Evolutionary conservation across 345 rosid genomes (phyloP).

Genomic region (Clausena lansium): DNA sequence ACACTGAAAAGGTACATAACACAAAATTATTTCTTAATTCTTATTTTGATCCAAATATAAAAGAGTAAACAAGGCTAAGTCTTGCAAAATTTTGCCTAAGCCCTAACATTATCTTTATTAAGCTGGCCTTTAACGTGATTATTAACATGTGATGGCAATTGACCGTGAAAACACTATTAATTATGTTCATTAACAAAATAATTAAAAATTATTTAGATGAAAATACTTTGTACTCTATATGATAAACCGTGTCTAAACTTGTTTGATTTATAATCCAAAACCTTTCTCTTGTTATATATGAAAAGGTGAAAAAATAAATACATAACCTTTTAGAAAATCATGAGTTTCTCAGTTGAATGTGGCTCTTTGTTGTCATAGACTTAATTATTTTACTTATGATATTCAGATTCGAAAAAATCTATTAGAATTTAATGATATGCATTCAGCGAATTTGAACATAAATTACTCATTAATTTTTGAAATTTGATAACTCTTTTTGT

Average conservation of each 20-base stretch:
- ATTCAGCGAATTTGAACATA: background rate
- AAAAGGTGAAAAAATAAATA: background rate
- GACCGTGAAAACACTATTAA: no score
- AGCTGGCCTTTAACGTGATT: no score
- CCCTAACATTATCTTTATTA: no score
- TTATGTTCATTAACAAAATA: no score
- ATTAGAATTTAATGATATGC: background rate
- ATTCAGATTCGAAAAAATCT: background rate
- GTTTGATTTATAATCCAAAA: background rate
- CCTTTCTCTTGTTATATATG: background rate
- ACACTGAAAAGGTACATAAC: no score
- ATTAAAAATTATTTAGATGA: constrained; percentile 18
- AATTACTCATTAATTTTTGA: background rate
- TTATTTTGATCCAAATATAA: no score
- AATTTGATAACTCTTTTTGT: background rate
- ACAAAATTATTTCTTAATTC: no score
- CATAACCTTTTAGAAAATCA: background rate
- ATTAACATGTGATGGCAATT: no score
- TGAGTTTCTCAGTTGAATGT: background rate
- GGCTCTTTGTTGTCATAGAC: background rate
- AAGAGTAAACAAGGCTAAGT: no score
- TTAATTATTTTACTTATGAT: background rate
- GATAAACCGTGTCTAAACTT: background rate
- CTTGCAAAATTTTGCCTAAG: no score
- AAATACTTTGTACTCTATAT: no score